A percentile compares a stretch with the other conserved stretches of the same genome.
phyloP scores from a whole-genome alignment of 192 early-diverging fungal genomes.

The Coemansia sp. region DNA sequence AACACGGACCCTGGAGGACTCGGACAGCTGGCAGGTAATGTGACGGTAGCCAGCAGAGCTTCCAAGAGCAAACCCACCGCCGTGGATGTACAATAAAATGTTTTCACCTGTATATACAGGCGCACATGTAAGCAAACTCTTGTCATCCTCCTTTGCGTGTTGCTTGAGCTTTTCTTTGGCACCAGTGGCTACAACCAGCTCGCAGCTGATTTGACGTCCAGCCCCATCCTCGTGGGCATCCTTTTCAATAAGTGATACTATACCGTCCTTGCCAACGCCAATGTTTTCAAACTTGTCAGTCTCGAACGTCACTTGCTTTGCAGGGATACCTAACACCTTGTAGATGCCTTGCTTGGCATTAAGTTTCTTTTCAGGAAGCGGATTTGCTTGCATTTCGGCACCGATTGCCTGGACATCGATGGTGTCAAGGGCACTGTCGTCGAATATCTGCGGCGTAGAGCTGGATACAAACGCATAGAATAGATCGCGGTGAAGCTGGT shows the following conservation, averaged over 20 bases:
- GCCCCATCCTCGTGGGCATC: background rate
- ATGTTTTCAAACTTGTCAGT: background rate
- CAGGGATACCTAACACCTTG: background rate
- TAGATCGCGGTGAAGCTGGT: slow-evolving; percentile 16
- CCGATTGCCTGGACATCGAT: slow-evolving; percentile 3
- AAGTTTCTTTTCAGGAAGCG: background rate
- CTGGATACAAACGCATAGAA: background rate
- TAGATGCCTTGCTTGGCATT: background rate
- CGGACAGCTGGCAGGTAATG: slow-evolving; percentile 51
- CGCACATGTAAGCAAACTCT: background rate
- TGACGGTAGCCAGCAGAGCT: slow-evolving; percentile 30
- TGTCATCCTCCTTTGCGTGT: background rate
- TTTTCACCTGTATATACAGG: slow-evolving; percentile 19
- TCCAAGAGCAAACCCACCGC: slow-evolving; percentile 58
- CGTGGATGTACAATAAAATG: slow-evolving; percentile 64
- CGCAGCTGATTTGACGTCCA: slow-evolving; percentile 2
- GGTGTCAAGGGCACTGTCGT: background rate
- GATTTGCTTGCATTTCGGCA: background rate
- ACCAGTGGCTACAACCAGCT: background rate
- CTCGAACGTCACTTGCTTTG: background rate
- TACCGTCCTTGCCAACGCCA: background rate
- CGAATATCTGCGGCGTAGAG: background rate
- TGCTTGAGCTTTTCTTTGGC: background rate
- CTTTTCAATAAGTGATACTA: background rate
- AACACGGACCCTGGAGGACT: slow-evolving; percentile 25